A percentile compares a stretch with the other conserved stretches of the same genome.
Conservation (phyloP, 2,329 filamentous ascomycete species). For the Nemania bipapillata region DNA sequence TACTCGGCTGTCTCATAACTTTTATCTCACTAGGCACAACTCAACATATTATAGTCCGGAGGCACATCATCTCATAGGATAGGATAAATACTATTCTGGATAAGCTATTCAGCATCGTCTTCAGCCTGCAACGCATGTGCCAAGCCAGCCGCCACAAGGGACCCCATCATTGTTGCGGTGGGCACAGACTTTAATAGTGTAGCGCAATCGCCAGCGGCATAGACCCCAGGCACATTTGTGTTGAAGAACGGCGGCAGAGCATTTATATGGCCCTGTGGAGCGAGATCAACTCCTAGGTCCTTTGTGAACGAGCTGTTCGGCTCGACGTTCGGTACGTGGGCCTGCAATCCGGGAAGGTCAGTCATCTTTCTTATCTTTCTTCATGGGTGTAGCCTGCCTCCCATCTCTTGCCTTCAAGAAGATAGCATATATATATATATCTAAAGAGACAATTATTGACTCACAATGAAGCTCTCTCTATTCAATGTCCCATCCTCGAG, state of each 20-base stretch:
- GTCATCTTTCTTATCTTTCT: not conserved
- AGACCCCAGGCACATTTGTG: conserved; percentile 63
- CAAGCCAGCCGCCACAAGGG: conserved; percentile 39
- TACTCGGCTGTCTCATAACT: not conserved
- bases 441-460: conserved; percentile 4
- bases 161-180: conserved; percentile 46
- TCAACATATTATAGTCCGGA: not conserved
- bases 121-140: conserved; percentile 43
- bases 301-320: conserved; percentile 56
- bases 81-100: not conserved
- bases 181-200: conserved; percentile 46
- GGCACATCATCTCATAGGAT: not conserved
- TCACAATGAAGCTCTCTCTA: conserved; percentile 55
- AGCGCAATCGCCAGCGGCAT: conserved; percentile 64
- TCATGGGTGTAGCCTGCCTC: not conserved
- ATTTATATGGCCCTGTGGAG: conserved; percentile 58
- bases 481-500: conserved; percentile 53
- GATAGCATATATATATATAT: not conserved
- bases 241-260: conserved; percentile 58
- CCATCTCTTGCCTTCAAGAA: not conserved
- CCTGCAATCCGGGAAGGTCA: conserved; percentile 33
- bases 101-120: conserved; percentile 40
- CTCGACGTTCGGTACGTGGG: conserved; percentile 53
- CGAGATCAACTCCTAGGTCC: conserved; percentile 59
- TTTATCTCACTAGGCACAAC: not conserved